Evolutionary conservation across 495 filamentous ascomycete genomes (phyloP), one percentile per base, ranked within the genome.

Genomic region (Evernia prunastri): DNA sequence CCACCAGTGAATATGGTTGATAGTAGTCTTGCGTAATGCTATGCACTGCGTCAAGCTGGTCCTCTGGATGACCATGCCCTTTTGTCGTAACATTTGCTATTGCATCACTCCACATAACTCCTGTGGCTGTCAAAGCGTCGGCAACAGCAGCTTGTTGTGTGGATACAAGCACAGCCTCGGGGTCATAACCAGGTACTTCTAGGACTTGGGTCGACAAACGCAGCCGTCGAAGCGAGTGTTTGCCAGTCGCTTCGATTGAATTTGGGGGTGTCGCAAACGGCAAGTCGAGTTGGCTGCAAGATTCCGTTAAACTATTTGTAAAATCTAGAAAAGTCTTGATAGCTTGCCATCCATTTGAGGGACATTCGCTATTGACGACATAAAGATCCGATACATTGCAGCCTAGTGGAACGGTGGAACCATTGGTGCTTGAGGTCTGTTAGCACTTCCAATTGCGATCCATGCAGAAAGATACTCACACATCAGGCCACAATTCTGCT

Each of bases 281-380:
- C 33, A 56, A 25, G 11, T 23, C 51, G 6, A 56, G 7, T 9
- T 56, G 25, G 23, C 33, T 29, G 25, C 13, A 56, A 13, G 33
- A 23, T 13, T 25, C 13, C 23, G 33, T 25, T 29, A 13, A 29
- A 33, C 20, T 25, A 25, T 12, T 56, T 13, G 11, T 23, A 13
- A 56, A 56, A 23, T 56, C 20, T 3, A 56, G 51, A 33, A 56
- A 56, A 56, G 51, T 56, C 23, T 56, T 56, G 23, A 56, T 56
- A 25, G 51, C 51, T 56, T 56, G 51, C 51, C 51, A 56, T 33
- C 33, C 51, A 56, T 33, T 56, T 23, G 51, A 25, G 33, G 51
- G 51, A 56, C 51, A 56, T 25, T 25, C 25, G 51, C 33, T 56
- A 33, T 33, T 56, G 20, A 56, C n/a, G 51, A 33, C 36, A 37